Base-by-base conservation (phyloP, 805 yeast species). In the Lachancea dasiensis region DNA sequence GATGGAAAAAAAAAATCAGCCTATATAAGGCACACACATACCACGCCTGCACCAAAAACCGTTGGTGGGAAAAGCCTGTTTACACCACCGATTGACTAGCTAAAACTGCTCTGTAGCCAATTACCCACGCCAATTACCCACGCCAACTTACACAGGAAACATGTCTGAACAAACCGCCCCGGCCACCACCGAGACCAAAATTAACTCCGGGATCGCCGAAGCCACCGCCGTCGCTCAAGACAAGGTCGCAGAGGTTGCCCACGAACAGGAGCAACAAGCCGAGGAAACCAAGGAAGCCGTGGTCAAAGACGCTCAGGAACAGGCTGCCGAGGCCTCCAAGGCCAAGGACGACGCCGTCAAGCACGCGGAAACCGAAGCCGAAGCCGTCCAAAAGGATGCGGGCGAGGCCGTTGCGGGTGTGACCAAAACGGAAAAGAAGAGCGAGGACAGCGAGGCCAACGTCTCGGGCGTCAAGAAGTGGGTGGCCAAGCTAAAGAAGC, bases 401-500 rank as follows among this genome's bases (percentile, higher is more conserved):
- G 31, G 29, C 33, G 24, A 39, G 39, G 35, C 36, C 17, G 27
- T 16, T n/a, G 20, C 37, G 41, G 42, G 45, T 40, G 49, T 22
- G 11, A 17, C 29, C 28, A 26, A 37, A 21, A 17, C 31, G 28
- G 35, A 27, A 16, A 34, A 32, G 33, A 35, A 40, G 30, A 28
- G 16, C 21, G 31, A 27, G 26, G 31, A 29, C 19, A 20, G 9
- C 16, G 26, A 20, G 25, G 14, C 15, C 25, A 16, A 8, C 29
- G 32, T 15, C 26, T 10, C 27, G 17, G 27, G 27, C n/a, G 23
- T 28, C 22, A 45, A 47, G 41, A 40, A 40, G 24, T 25, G 33
- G 23, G 25, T 39, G 31, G 28, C 33, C 31, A 47, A 47, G 43
- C 28, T 43, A 25, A 47, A 45, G 43, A 45, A 45, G 31, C 33